phyloP scores from a whole-genome alignment of 352 stramenopile genomes.

The Pythium brassicae region DNA sequence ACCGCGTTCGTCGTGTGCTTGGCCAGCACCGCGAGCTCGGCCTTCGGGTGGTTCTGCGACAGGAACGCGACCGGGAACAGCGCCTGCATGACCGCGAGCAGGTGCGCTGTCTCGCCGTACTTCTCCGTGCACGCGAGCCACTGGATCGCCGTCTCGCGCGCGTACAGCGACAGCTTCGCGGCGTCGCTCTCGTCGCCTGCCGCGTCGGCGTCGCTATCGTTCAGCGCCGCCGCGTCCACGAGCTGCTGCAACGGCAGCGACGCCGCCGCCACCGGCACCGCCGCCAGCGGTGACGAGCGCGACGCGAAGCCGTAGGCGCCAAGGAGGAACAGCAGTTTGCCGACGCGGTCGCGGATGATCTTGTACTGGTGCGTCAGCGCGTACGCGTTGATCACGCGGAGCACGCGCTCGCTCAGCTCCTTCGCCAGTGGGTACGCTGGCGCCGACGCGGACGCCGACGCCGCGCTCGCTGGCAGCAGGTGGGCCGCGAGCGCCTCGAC shows the following conservation, averaged over 20 bases:
- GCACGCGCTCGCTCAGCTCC: slow-evolving; percentile 23
- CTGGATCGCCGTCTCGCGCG: slow-evolving; percentile 67
- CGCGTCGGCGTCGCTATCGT: background rate
- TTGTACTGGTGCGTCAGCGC: slow-evolving; percentile 71
- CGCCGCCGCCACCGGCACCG: slow-evolving; percentile 8
- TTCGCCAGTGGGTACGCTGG: slow-evolving; percentile 11
- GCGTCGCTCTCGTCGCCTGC: slow-evolving; percentile 7
- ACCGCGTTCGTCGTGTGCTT: slow-evolving; percentile 58
- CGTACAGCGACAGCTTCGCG: slow-evolving; percentile 26
- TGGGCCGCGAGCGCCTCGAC: slow-evolving; percentile 48
- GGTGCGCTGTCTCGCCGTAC: slow-evolving; percentile 36
- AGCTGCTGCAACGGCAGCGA: slow-evolving; percentile 9
- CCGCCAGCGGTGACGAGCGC: slow-evolving; percentile 1
- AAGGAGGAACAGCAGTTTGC: slow-evolving; percentile 57
- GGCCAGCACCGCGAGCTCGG: slow-evolving; percentile 60
- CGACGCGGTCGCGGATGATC: slow-evolving; percentile 67
- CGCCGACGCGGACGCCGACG: background rate
- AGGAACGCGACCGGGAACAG: slow-evolving; percentile 66
- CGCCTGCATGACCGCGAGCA: slow-evolving; percentile 36
- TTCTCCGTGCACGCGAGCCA: slow-evolving; percentile 56
- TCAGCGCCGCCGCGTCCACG: background rate
- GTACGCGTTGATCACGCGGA: slow-evolving; percentile 41
- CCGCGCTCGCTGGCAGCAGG: slow-evolving; percentile 24
- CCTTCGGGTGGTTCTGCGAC: slow-evolving; percentile 62
- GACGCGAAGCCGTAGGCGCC: slow-evolving; percentile 14